A percentile compares a stretch with the other conserved stretches of the same genome.
These are phyloP conservation scores for Lagerstroemia speciosa DNA, from an alignment of 345 rosid species.

Conservation along the genomic window DNA sequence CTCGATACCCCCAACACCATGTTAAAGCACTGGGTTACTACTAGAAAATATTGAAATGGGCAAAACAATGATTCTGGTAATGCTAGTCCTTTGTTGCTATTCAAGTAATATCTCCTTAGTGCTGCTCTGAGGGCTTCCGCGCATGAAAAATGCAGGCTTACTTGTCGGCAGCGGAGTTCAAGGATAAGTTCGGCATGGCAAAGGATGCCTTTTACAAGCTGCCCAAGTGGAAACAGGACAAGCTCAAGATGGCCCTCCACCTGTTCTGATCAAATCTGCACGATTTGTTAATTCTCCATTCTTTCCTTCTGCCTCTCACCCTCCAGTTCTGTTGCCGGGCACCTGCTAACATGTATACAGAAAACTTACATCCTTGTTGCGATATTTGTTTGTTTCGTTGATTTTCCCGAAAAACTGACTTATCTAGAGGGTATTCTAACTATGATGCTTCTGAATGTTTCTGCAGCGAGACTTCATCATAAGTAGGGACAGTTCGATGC, in stretches of 20 bases:
- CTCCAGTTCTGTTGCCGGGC: not conserved
- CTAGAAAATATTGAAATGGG: no score
- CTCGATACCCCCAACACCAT: no score
- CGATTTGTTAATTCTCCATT: not conserved
- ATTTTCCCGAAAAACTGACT: not conserved
- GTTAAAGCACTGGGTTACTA: no score
- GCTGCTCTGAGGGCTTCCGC: not conserved
- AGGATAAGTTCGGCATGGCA: constrained; percentile 84
- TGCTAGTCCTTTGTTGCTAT: no score
- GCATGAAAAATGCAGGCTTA: constrained; percentile 54
- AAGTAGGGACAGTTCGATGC: not conserved
- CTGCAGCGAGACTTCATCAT: not conserved
- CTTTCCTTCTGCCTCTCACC: not conserved
- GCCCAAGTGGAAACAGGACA: constrained; percentile 99
- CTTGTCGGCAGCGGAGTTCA: constrained; percentile 59
- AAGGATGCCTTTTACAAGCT: constrained; percentile 70
- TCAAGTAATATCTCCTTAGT: no score
- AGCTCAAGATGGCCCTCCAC: constrained; percentile 73
- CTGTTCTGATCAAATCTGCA: constrained; percentile 43
- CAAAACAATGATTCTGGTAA: no score
- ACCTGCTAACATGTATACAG: not conserved
- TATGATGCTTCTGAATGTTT: not conserved
- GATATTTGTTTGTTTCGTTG: not conserved
- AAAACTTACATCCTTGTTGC: not conserved
- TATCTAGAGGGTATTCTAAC: not conserved